Evolutionary conservation across 371 early-diverging fungal species (phyloP), one percentile per base, ranked within the genome.

Genomic region (Mucor lusitanicus): DNA sequence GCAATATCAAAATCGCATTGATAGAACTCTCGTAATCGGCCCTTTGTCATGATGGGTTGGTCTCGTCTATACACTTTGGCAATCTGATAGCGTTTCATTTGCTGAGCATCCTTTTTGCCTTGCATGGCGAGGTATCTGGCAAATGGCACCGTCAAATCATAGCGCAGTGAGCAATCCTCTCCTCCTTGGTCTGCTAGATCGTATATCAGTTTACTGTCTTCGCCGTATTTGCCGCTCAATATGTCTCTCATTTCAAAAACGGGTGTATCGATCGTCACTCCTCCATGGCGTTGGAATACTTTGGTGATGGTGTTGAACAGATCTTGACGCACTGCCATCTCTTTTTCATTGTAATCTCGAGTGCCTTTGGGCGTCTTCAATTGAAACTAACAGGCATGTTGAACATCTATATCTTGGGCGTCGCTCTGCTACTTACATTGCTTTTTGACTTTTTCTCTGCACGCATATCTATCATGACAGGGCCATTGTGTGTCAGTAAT

Each of bases 1-100:
- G 99, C 99, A 83, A 99, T 94, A 78, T 99, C 99, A 70, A 97
- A 99, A 87, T 99, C 92, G 72, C 99, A 99, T 82, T 99, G 99
- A 82, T 88, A 94, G 72, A 99, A 99, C 80, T 99, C 99, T 68
- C 99, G 85, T 90, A 98, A 91, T 39, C 99, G 90, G 2, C 99
- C 99, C 76, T 96, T 97, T 68, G 93, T 95, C 91, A 99, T 92
- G n/a, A 97, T 94, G 32, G 99, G 99, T 75, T 99, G 97, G 82
- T 99, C 99, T 46, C 99, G 89, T 60, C 99, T 89, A 84, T 98
- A 99, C 28, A 99, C 99, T 81, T 99, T 99, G 73, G 98, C 99
- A 61, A 99, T 96, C 63, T 99, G 99, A 83, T 98, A 99, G 40
- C 99, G 89, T 80, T 99, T 99, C 68, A 99, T 92, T 84, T 91